Evolutionary conservation across 2,329 filamentous ascomycete species (phyloP).

Genomic region (Endocalyx cinctus): DNA sequence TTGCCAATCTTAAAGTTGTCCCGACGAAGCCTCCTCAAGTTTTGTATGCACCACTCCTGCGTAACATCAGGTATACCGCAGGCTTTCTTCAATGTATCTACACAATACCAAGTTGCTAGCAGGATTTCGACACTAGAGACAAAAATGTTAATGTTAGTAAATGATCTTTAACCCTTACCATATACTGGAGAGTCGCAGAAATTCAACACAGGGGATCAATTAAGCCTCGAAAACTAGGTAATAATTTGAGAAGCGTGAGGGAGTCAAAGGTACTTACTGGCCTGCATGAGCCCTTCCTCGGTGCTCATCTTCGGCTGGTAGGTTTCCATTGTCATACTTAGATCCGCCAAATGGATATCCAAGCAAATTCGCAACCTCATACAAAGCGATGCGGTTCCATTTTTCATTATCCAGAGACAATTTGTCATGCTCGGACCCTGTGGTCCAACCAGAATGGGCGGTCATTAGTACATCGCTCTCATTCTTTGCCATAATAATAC

Average conservation of each 20-base stretch:
- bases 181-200: slow-evolving; percentile 2
- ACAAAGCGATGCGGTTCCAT: slow-evolving; percentile 16
- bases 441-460: slow-evolving; percentile 14
- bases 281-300: slow-evolving; percentile 18
- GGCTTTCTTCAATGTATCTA: not conserved
- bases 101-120: not conserved
- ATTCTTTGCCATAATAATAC: slow-evolving; percentile 11
- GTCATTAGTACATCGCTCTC: slow-evolving; percentile 11
- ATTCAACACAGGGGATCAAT: slow-evolving; percentile 12
- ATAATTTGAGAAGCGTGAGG: too few species aligned
- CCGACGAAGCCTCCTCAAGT: slow-evolving; percentile 7
- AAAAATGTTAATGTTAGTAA: not conserved
- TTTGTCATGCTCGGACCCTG: slow-evolving; percentile 5
- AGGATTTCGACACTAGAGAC: not conserved
- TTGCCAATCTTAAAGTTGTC: slow-evolving; percentile 7
- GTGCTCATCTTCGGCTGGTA: slow-evolving; percentile 6
- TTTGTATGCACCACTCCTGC: slow-evolving; percentile 6
- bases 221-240: slow-evolving; percentile 20
- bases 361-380: slow-evolving; percentile 12
- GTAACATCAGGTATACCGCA: not conserved
- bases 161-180: not conserved
- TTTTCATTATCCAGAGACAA: slow-evolving; percentile 11
- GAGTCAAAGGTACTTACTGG: too few species aligned
- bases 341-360: slow-evolving; percentile 15
- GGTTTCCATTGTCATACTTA: slow-evolving; percentile 11